Base-by-base conservation (phyloP, 2,329 filamentous ascomycete species). In the Cytospora piceicola region DNA sequence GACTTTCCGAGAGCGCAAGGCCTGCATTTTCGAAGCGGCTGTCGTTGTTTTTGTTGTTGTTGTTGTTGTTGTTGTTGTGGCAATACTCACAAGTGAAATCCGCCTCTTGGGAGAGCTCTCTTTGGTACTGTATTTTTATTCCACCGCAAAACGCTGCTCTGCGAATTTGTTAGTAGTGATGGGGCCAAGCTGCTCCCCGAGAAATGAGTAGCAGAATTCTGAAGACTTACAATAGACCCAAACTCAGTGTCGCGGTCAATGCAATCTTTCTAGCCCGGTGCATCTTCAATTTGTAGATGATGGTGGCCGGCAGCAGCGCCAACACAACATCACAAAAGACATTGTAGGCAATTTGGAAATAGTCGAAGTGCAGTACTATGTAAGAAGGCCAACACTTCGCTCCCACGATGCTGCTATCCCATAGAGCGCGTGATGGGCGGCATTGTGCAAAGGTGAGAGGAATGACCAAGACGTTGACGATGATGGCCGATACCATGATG, bases 381-480 rank as follows among this genome's bases (percentile, higher is more conserved):
- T 20, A 49, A 20, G 42, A 22, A 8, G 17, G 17, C 42, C 42
- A 49, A 15, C 42, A 49, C 14, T 3, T 17, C 42, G 42, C 42
- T 9, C 32, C 32, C 15, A 2, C n/a, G 15, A 49, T 49, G 42
- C 17, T 49, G n/a, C 12, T 22, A 17, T 52, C 55, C 57, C 24
- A 59, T 8, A 52, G 42, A 22, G 57, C 39, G 39, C 57, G 39
- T n/a, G 42, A 15, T n/a, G 29, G 39, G 20, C 12, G 14, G 29
- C 39, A 52, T 24, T 49, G 29, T 15, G n/a, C 57, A 20, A 59
- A 59, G 12, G 57, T 59, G n/a, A 59, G 15, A 17, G 46, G 20
- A 27, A 12, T 12, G 9, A 14, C n/a, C 2, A 51, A n/a, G 3
- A 36, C 29, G 29, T 27, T 59, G 15, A 59, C 5, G 42, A 46